A percentile compares a stretch with the other conserved stretches of the same genome.
These are phyloP conservation scores for Stellera chamaejasme DNA, from an alignment of 345 rosid genomes.

Conservation along the genomic window DNA sequence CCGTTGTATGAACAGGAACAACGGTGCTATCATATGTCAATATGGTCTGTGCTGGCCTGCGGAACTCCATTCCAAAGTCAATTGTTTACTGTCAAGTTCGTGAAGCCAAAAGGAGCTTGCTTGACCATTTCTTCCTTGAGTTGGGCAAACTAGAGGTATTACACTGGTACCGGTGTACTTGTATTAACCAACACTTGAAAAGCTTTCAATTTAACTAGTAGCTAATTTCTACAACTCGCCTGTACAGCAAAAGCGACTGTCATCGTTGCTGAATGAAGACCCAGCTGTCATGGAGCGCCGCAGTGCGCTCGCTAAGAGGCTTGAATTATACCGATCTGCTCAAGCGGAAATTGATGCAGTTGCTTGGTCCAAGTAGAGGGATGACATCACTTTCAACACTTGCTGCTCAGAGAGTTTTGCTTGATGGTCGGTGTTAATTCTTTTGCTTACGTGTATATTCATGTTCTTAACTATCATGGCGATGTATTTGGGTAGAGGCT, in stretches of 20 bases:
- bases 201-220: not conserved
- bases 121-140: constrained; percentile 87
- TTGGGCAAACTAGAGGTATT: constrained; percentile 86
- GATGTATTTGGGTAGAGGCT: not conserved
- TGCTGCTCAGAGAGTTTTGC: too few species aligned
- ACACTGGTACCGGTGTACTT: not conserved
- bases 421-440: too few species aligned
- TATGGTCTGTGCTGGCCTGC: constrained; percentile 84
- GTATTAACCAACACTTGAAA: not conserved
- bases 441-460: too few species aligned
- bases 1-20: constrained; percentile 44
- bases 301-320: constrained; percentile 66
- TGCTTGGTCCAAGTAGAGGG: constrained; percentile 84
- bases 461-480: constrained; percentile 2
- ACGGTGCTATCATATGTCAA: constrained; percentile 87
- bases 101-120: constrained; percentile 92
- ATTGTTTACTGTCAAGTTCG: constrained; percentile 95
- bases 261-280: constrained; percentile 84
- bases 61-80: constrained; percentile 92
- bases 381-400: not conserved
- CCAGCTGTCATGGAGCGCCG: constrained; percentile 98
- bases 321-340: constrained; percentile 89
- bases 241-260: constrained; percentile 72
- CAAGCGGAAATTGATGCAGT: constrained; percentile 86
- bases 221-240: constrained; percentile 2